Base-by-base conservation (phyloP, 306 rosid species). In the Cyclanthera cordifolia region DNA sequence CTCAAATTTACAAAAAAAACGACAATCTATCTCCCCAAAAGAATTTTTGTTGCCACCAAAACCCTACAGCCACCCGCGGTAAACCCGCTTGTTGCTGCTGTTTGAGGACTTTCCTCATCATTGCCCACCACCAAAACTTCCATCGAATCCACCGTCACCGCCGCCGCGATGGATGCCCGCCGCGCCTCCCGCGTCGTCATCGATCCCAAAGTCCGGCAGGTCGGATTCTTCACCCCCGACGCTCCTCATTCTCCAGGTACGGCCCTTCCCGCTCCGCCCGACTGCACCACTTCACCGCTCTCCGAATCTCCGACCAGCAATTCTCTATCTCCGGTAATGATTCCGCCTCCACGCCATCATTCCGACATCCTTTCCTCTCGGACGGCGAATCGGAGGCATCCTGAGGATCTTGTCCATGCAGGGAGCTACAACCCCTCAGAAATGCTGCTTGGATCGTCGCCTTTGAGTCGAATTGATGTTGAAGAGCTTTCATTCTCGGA, bases 121-220 rank as follows among this genome's bases (percentile, higher is more conserved):
- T 16, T 27, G 20, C 34, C 14, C 34, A 4, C 37, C 41, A 14
- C 39, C 19, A 13, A 55, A 55, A 27, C 1, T 27, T 13, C n/a
- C 32, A 13, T 14, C 41, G 12, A 4, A 56, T 14, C 41, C 39
- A 15, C 20, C 41, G n/a, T 9, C 41, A 25, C 2, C 11, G 27
- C 63, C 41, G 9, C 17, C 19, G 20, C 4, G 79, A 90, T 90
- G 96, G 92, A 87, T 65, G 72, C 82, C 56, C 85, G 83, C 66
- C 91, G 87, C 23, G 56, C 30, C 69, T 75, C 90, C 28, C 84
- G 89, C 4, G 23, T 81, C 19, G 68, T 76, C 16, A 73, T 67
- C 79, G 90, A 88, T 64, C 97, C 92, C 21, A 87, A 81, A 77
- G 80, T 90, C 74, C 85, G 90, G 75, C 90, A 71, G 37, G 90